Evolutionary conservation across 768 basidiomycete species (phyloP), one percentile per base, ranked within the genome.

Genomic region (Termitomyces sp.): DNA sequence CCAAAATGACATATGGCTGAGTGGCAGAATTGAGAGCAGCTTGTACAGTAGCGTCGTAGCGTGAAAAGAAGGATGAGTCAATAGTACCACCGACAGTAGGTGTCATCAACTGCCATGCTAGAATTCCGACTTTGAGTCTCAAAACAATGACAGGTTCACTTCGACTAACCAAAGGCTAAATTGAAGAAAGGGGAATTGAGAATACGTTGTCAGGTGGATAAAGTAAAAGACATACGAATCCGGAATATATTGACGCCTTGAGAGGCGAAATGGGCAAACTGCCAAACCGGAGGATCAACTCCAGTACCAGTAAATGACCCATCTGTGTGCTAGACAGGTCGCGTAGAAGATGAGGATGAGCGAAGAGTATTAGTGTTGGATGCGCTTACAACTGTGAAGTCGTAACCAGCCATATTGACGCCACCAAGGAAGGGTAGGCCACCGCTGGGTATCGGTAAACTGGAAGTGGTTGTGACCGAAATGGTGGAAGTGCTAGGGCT

Each of bases 81-180:
- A 84, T 75, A 14, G 72, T 64, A 3, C 79, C 80, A 42, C 81
- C 81, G 8, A 84, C 64, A 45, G 71, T 71, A 23, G 78, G 79
- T 10, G 78, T 79, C 76, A 78, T 78, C 48, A 77, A 65, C 59
- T 82, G 80, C 81, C 82, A 82, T 8, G 80, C 81, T 73, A 62
- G n/a, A 23, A 60, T 59, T 34, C 34, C 29, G 49, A 32, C 41
- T 31, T 45, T 56, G 27, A 44, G 40, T 27, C 14, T 41, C 32
- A 52, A 37, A 55, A 59, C 59, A 38, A 34, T 64, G 59, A 62
- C 42, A 42, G n/a, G 11, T 10, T 48, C 54, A 62, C 47, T 46
- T 42, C 27, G 46, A 58, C 62, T 50, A 23, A 61, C 56, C 58
- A 43, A 58, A 54, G 17, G 53, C 66, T 46, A 59, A 70, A 68